Evolutionary conservation across 257 asterid genomes (phyloP).

Genomic region (Verbena officinalis): DNA sequence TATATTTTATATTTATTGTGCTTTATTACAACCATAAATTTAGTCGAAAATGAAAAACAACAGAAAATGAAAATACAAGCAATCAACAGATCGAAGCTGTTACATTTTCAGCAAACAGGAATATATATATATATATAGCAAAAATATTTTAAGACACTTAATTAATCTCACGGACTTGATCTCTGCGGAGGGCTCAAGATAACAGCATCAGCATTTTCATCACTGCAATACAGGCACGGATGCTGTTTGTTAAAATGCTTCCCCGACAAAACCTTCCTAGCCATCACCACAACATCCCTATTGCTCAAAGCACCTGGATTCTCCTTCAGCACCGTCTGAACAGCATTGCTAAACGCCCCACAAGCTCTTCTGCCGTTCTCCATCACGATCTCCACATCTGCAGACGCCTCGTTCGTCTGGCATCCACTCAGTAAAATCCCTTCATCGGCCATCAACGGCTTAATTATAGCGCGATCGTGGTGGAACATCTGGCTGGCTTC

Average conservation of each 20-base stretch:
- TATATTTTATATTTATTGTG: too few species aligned
- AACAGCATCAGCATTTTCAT: conserved; percentile 55
- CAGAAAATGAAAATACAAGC: too few species aligned
- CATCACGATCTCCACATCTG: conserved; percentile 46
- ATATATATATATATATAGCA: too few species aligned
- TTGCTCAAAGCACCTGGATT: conserved; percentile 51
- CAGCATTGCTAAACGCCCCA: conserved; percentile 77
- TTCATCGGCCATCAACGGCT: conserved; percentile 61
- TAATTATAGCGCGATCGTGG: conserved; percentile 19
- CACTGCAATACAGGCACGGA: conserved; percentile 78
- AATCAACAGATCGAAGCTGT: too few species aligned
- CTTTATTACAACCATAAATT: too few species aligned
- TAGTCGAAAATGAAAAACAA: too few species aligned
- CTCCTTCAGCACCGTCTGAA: conserved; percentile 60
- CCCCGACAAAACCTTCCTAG: conserved; percentile 49
- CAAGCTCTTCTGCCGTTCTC: conserved; percentile 49
- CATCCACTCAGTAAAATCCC: conserved; percentile 88
- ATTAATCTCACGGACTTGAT: conserved; percentile 12
- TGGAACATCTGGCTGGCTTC: conserved; percentile 68
- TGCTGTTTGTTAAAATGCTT: conserved; percentile 62
- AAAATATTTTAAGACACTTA: conserved; percentile 20
- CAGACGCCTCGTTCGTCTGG: conserved; percentile 68
- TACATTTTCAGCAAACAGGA: neutral
- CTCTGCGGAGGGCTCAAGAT: conserved; percentile 46
- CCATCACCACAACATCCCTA: conserved; percentile 53